Percentiles rank a stretch among this genome's conserved stretches.
Conservation (phyloP, 2,329 filamentous ascomycete genomes). For the Colletotrichum liriopes region DNA sequence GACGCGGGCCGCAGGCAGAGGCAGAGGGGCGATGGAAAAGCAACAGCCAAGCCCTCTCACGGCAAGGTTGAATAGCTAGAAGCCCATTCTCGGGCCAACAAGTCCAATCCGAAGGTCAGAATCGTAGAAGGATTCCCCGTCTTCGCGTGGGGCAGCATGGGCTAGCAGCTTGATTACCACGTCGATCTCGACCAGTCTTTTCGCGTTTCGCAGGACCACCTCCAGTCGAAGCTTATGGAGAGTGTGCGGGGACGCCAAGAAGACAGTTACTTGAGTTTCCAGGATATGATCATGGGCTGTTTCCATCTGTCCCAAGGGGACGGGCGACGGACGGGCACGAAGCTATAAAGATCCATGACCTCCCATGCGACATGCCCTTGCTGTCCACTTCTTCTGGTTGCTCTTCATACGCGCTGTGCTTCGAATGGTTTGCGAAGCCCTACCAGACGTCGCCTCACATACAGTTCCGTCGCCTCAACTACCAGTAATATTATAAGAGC, state of each 20-base stretch:
- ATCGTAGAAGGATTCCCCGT: constrained; percentile 17
- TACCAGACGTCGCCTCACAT: neutral
- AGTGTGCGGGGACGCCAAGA: constrained; percentile 39
- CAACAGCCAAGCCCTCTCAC: constrained; percentile 27
- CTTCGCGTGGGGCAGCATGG: constrained; percentile 32
- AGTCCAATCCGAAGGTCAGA: constrained; percentile 1
- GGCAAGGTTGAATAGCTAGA: constrained; percentile 5
- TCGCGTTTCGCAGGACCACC: constrained; percentile 17
- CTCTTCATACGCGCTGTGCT: constrained; percentile 13
- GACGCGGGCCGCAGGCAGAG: constrained; percentile 7
- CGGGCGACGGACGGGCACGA: neutral
- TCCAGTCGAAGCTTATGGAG: constrained; percentile 16
- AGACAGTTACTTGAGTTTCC: constrained; percentile 20
- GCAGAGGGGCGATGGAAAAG: neutral
- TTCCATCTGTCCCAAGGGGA: constrained; percentile 28
- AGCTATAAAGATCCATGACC: constrained; percentile 39
- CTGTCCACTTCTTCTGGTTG: neutral
- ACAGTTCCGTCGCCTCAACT: neutral
- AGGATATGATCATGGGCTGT: constrained; percentile 23
- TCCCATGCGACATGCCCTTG: constrained; percentile 12
- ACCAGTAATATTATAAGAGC: neutral
- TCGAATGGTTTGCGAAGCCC: constrained; percentile 22
- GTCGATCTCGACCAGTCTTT: constrained; percentile 29
- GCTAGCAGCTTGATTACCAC: constrained; percentile 22
- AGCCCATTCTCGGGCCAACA: neutral